Evolutionary conservation across 1,284 basidiomycete species (phyloP), one percentile per base, ranked within the genome.

Genomic region (Boletellus dicymbophilus): DNA sequence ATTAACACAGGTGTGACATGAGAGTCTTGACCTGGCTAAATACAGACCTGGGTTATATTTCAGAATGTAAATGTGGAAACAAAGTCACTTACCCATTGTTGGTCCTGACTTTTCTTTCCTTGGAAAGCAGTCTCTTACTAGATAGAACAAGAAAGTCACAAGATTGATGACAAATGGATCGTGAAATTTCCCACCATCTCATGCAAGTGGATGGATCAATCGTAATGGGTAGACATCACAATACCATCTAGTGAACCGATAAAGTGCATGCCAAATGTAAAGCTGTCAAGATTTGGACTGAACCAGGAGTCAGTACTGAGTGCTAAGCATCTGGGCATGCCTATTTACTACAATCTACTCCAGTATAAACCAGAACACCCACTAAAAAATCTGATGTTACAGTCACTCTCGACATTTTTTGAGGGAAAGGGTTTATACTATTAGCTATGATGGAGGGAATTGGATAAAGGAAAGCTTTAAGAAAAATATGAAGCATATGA

Each of bases 251-350:
- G 16, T 27, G 12, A 41, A 10, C n/a, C 34, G 39, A 31, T 21
- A 34, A 23, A 64, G 57, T 34, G 44, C 43, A 15, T 12, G 13
- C n/a, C 9, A 51, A 12, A 34, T 21, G 58, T 15, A 20, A 39
- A 12, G 27, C n/a, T 43, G 20, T 63, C 65, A 13, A 67, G n/a
- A 22, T 13, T 2, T 1, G 63, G 12, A 20, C 63, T 62, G 33
- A 26, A 26, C 11, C 10, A 1, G 3, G 11, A 13, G 42, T 51
- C n/a, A n/a, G n/a, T n/a, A n/a, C n/a, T n/a, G 30, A 46, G 37
- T 9, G 3, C 1, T 9, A 25, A 22, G 16, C 26, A n/a, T 22
- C 9, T 16, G 12, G 15, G 36, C 30, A 31, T 31, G 6, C 30
- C 3, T 5, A 13, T n/a, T 16, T 22, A 11, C 9, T 11, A 37